phyloP scores from a whole-genome alignment of 768 basidiomycete species.

The Lyophyllum decastes region DNA sequence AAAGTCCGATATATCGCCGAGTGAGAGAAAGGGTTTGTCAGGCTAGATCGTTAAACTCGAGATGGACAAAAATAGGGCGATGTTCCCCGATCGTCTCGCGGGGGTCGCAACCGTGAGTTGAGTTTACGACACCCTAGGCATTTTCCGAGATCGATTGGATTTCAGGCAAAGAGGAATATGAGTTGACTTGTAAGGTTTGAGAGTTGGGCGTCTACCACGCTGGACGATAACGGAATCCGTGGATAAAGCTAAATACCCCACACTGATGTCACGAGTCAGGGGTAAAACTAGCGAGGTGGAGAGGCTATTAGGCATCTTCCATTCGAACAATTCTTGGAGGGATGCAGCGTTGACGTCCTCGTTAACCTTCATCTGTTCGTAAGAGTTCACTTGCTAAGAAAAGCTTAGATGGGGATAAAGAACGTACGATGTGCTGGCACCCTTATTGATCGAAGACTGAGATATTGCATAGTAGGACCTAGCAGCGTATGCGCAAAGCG shows the following conservation, averaged over 20 bases:
- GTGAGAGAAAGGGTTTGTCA: background rate
- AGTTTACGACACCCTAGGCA: background rate
- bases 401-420: no score
- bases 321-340: no score
- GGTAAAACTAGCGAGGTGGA: background rate
- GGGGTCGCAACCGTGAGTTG: background rate
- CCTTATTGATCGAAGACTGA: no score
- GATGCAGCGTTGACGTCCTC: no score
- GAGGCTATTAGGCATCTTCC: background rate
- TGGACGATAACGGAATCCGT: background rate
- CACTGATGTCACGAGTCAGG: background rate
- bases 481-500: no score
- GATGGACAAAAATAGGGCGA: background rate
- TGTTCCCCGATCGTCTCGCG: background rate
- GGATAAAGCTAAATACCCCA: background rate
- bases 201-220: background rate
- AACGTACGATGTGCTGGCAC: no score
- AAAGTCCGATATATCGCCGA: constrained; percentile 13
- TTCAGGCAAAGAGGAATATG: background rate
- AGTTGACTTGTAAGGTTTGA: background rate
- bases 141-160: background rate
- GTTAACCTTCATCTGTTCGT: no score
- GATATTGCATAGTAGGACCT: no score
- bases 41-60: background rate
- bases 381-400: no score